phyloP scores from a whole-genome alignment of 768 basidiomycete species.

The Calocera viscosa region DNA sequence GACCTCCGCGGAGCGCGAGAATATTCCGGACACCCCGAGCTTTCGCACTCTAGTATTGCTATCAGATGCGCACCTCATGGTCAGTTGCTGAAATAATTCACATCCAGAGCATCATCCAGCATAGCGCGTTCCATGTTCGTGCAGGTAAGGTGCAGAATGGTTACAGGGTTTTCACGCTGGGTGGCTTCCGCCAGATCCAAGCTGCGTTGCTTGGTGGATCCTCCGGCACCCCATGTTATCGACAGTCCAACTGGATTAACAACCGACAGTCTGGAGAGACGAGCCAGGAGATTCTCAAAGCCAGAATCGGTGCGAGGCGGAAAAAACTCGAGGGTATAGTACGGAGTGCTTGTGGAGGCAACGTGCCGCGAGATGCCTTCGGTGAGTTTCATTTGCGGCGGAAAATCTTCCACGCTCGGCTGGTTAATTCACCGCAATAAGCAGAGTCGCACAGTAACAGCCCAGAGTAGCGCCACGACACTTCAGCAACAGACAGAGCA shows the following conservation, averaged over 20 bases:
- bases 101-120: conserved; percentile 74
- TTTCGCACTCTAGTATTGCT: conserved; percentile 50
- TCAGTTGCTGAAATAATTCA: conserved; percentile 25
- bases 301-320: conserved; percentile 92
- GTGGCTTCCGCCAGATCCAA: conserved; percentile 73
- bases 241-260: conserved; percentile 75
- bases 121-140: conserved; percentile 89
- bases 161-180: conserved; percentile 61
- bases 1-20: conserved; percentile 84
- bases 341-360: conserved; percentile 39
- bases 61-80: conserved; percentile 13
- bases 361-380: conserved; percentile 46
- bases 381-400: conserved; percentile 50
- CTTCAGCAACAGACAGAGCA: too few species aligned
- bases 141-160: conserved; percentile 88
- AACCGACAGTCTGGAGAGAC: conserved; percentile 67
- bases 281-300: conserved; percentile 78
- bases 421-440: not conserved
- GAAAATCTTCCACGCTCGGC: not conserved
- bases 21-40: conserved; percentile 74
- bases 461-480: not conserved
- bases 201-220: conserved; percentile 74
- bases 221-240: conserved; percentile 97
- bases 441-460: not conserved
- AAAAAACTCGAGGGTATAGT: conserved; percentile 94